Evolutionary conservation across 1,139 yeast species (phyloP).

Genomic region (Meyerozyma elateridarum): DNA sequence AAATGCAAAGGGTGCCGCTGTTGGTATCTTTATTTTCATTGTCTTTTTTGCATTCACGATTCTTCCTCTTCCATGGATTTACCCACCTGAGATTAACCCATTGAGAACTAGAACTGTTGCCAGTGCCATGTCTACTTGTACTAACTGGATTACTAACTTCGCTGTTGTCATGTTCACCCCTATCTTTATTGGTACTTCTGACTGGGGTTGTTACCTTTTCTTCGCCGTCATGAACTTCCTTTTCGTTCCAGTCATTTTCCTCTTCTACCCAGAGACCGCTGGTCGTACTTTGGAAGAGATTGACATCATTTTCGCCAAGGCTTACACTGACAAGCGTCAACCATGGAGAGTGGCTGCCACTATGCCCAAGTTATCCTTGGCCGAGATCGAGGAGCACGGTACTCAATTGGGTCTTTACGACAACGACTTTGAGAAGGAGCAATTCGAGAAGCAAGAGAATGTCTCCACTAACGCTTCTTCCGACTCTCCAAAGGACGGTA

Average conservation of each 20-base stretch:
- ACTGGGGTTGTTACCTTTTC: conserved; percentile 44
- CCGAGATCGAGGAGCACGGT: conserved; percentile 47
- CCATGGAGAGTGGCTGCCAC: conserved; percentile 50
- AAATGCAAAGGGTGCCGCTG: conserved; percentile 47
- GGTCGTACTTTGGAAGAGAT: conserved; percentile 47
- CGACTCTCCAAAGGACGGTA: not conserved
- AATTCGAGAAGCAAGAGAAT: conserved; percentile 29
- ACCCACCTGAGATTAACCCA: conserved; percentile 64
- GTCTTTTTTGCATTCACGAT: conserved; percentile 53
- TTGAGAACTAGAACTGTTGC: conserved; percentile 54
- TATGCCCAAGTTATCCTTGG: conserved; percentile 41
- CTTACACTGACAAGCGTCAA: conserved; percentile 40
- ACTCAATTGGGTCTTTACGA: conserved; percentile 44
- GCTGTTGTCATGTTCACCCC: conserved; percentile 49
- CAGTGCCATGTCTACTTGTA: conserved; percentile 47
- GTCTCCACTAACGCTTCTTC: conserved; percentile 19
- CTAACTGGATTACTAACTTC: conserved; percentile 44
- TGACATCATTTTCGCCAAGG: conserved; percentile 44
- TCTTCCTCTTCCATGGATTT: conserved; percentile 55
- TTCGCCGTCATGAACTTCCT: conserved; percentile 34
- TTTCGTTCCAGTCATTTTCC: conserved; percentile 40
- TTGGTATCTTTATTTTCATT: conserved; percentile 51
- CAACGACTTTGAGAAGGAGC: conserved; percentile 35
- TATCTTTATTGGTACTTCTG: conserved; percentile 31
- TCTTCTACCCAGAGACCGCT: conserved; percentile 47